These are phyloP conservation scores for Cochlearia excelsa DNA, from an alignment of 345 rosid genomes.

Conservation along the genomic window DNA sequence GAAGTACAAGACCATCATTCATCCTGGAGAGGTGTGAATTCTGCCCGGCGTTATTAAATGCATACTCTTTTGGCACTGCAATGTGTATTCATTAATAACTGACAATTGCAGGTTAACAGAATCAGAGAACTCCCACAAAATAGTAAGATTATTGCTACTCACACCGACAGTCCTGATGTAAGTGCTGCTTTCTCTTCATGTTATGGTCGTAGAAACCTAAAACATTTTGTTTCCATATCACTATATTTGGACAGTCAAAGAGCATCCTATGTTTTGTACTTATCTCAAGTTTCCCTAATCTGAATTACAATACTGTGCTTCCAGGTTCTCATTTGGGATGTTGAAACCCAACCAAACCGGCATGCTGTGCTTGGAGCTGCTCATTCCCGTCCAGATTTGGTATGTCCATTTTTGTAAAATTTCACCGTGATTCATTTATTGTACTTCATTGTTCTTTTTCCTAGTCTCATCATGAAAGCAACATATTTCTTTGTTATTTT, in stretches of 20 bases:
- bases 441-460: constrained; percentile 3
- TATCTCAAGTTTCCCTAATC: constrained; percentile 4
- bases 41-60: constrained; percentile 2
- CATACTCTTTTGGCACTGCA: constrained; percentile 9
- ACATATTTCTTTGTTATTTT: not conserved
- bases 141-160: constrained; percentile 92
- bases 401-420: constrained; percentile 25
- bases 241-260: constrained; percentile 19
- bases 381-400: constrained; percentile 95
- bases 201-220: constrained; percentile 7
- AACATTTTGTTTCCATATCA: not conserved
- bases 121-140: constrained; percentile 97
- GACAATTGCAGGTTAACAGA: constrained; percentile 76
- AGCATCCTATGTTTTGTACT: constrained; percentile 2
- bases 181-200: constrained; percentile 22
- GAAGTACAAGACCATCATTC: constrained; percentile 97
- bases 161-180: constrained; percentile 99
- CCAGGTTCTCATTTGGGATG: constrained; percentile 98
- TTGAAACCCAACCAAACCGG: constrained; percentile 97
- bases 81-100: not conserved
- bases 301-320: constrained; percentile 24
- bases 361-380: constrained; percentile 98
- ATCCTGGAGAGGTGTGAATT: constrained; percentile 91
- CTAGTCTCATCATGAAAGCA: not conserved
- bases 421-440: constrained; percentile 8